These are phyloP conservation scores for Citrus australasica DNA, from an alignment of 345 rosid species.

Conservation along the genomic window DNA sequence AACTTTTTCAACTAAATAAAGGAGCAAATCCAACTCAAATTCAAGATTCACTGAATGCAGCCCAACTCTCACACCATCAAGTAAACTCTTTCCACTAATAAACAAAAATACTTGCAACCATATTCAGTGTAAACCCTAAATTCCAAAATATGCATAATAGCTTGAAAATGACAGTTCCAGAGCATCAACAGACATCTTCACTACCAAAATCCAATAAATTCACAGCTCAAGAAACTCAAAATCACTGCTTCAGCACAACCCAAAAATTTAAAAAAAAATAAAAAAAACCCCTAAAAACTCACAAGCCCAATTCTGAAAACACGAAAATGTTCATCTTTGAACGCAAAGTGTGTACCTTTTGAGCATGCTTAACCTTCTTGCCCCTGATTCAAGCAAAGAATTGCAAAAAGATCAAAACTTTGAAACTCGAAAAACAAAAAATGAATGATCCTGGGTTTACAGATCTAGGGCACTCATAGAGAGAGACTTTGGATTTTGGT, in stretches of 20 bases:
- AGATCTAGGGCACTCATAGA: slow-evolving; percentile 37
- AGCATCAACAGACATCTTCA: background rate
- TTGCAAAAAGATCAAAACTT: slow-evolving; percentile 8
- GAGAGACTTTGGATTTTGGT: slow-evolving; percentile 21
- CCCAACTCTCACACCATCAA: slow-evolving; percentile 12
- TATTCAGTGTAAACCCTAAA: background rate
- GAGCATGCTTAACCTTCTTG: slow-evolving; percentile 1
- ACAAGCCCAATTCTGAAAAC: slow-evolving; percentile 10
- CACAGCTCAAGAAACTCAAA: background rate
- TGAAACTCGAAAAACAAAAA: background rate
- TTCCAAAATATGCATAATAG: background rate
- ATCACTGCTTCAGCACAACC: background rate
- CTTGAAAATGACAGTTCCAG: slow-evolving; percentile 8
- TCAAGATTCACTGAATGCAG: slow-evolving; percentile 16
- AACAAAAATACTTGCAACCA: background rate
- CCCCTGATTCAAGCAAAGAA: slow-evolving; percentile 7
- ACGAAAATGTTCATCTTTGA: slow-evolving; percentile 11
- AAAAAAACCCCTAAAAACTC: slow-evolving; percentile 1
- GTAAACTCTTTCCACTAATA: background rate
- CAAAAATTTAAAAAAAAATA: background rate
- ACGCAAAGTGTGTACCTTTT: slow-evolving; percentile 29
- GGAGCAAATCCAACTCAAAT: slow-evolving; percentile 8
- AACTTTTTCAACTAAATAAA: slow-evolving; percentile 10
- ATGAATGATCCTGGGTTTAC: slow-evolving; percentile 37
- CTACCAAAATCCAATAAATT: background rate